Conservation (phyloP, 2,329 filamentous ascomycete genomes). For the Cordyceps cicadae region DNA sequence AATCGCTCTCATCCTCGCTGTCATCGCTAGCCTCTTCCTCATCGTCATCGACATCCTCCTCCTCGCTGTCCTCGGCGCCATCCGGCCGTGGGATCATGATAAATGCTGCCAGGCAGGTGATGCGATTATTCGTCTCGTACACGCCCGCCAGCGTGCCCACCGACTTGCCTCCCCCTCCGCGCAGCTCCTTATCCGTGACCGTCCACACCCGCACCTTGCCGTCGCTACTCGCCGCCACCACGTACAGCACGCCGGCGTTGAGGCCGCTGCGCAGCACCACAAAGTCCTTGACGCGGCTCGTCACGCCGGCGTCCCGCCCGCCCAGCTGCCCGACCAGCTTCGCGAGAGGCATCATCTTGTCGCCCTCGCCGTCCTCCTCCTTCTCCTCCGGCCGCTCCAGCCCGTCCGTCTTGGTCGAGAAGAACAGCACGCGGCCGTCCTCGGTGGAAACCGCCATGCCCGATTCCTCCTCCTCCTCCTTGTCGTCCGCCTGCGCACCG, state of each 20-base stretch:
- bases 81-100: conserved; percentile 67
- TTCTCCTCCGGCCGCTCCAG: conserved; percentile 31
- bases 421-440: conserved; percentile 80
- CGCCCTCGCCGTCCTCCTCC: conserved; percentile 33
- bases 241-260: conserved; percentile 36
- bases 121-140: conserved; percentile 78
- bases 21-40: conserved; percentile 29
- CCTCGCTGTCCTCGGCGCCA: conserved; percentile 51
- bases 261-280: conserved; percentile 45
- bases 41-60: conserved; percentile 33
- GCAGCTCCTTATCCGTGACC: conserved; percentile 38
- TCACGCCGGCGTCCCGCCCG: conserved; percentile 59
- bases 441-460: conserved; percentile 77
- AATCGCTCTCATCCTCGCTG: conserved; percentile 25
- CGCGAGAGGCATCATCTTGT: conserved; percentile 47
- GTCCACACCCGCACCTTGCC: conserved; percentile 76
- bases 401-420: conserved; percentile 54
- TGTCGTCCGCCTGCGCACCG: conserved; percentile 26
- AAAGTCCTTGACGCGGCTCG: conserved; percentile 82
- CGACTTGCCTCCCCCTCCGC: conserved; percentile 21
- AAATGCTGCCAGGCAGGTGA: conserved; percentile 83
- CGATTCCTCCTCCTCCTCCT: conserved; percentile 22
- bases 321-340: conserved; percentile 70
- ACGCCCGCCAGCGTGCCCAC: conserved; percentile 63
- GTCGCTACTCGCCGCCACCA: conserved; percentile 76